phyloP scores from a whole-genome alignment of 257 asterid species.

The Rhazya stricta region DNA sequence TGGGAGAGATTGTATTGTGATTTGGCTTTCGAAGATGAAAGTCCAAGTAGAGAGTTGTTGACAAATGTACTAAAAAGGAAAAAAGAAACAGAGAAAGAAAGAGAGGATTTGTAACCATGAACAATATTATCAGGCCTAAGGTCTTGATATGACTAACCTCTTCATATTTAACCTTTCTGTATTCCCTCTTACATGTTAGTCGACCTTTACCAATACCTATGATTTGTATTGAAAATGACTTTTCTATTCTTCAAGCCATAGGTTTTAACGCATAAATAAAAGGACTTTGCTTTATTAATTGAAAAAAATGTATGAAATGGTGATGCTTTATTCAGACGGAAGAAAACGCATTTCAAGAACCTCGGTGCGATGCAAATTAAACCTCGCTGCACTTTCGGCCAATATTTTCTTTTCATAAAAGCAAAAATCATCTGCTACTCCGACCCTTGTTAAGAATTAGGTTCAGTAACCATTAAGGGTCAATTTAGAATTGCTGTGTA shows the following conservation, averaged over 20 bases:
- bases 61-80: neutral
- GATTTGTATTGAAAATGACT: too few species aligned
- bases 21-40: conserved; percentile 77
- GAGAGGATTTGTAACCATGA: conserved; percentile 2
- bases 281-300: too few species aligned
- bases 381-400: too few species aligned
- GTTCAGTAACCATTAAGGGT: neutral
- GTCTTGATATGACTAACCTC: neutral
- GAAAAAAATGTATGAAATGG: too few species aligned
- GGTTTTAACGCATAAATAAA: too few species aligned
- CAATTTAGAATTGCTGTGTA: too few species aligned
- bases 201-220: neutral
- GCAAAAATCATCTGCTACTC: too few species aligned
- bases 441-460: neutral
- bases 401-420: too few species aligned
- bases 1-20: conserved; percentile 37
- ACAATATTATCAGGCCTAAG: conserved; percentile 25
- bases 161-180: neutral
- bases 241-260: too few species aligned
- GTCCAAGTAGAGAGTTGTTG: conserved; percentile 40
- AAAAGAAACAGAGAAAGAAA: neutral
- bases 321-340: too few species aligned
- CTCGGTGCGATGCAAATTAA: too few species aligned
- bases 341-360: too few species aligned
- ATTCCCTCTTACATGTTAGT: neutral